A percentile compares a stretch with the other conserved stretches of the same genome.
phyloP scores from a whole-genome alignment of 176 grass and related monocot species.

The Phyllostachys edulis region DNA sequence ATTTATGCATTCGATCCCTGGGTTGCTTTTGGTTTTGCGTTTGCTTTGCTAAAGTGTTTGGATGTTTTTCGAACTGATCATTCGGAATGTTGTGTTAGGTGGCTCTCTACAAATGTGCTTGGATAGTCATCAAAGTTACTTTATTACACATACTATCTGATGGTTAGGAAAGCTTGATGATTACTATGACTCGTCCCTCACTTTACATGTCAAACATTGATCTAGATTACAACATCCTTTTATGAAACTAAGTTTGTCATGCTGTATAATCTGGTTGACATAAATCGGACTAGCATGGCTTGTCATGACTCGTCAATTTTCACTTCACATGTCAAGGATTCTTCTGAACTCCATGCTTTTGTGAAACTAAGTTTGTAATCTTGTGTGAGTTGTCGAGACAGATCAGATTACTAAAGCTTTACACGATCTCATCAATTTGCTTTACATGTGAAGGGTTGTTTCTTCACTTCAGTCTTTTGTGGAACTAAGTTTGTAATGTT shows the following conservation, averaged over 20 bases:
- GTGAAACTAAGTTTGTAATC: neutral
- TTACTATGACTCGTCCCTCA: neutral
- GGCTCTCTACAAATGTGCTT: neutral
- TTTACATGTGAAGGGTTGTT: neutral
- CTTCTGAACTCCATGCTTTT: neutral
- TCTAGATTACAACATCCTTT: neutral
- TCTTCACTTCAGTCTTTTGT: neutral
- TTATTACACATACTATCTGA: neutral
- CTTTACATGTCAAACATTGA: neutral
- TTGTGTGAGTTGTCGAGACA: neutral
- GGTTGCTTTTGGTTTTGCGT: neutral
- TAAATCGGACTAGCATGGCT: neutral
- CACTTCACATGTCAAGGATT: slow-evolving; percentile 4
- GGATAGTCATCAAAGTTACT: neutral
- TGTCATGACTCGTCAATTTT: neutral
- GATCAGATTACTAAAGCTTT: neutral
- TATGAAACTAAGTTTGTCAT: neutral
- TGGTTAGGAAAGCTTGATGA: neutral
- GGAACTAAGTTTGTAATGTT: neutral
- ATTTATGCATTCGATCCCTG: neutral
- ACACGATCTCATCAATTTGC: neutral
- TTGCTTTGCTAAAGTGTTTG: neutral
- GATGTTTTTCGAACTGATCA: neutral
- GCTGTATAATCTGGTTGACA: neutral
- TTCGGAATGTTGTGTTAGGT: neutral